Evolutionary conservation across 2,329 filamentous ascomycete genomes (phyloP), one percentile per base, ranked within the genome.

Genomic region (Phaeosphaeria sp.): DNA sequence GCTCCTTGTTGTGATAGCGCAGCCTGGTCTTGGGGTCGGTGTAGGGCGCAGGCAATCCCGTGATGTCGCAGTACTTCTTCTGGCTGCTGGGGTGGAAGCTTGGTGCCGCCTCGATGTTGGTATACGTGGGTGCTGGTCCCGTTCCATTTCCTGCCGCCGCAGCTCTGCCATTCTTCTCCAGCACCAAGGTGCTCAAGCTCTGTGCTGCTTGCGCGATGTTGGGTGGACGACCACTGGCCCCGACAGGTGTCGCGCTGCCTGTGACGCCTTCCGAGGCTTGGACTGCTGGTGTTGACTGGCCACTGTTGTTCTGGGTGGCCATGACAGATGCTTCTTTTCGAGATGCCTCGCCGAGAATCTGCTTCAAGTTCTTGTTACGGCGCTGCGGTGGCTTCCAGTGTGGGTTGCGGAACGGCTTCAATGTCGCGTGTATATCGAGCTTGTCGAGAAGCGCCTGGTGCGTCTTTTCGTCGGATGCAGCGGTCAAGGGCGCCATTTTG

Each of bases 281-380:
- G 56, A 72, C 75, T 18, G 73, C 79, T 60, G 63, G 91, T 1
- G 93, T 96, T 6, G 86, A 91, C 52, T 87, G 84, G 65, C 93
- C 93, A 72, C 90, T 93, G 75, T 92, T 91, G 72, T 90, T 89
- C 74, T 91, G 90, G 0, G 92, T 97, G 17, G 90, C 92, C 72
- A 93, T 84, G 36, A 91, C 85, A 3, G 93, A 96, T n/a, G 92
- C 92, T 81, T 98, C 94, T 73, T 90, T 92, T 67, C 92, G 90
- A 21, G 91, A 87, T 13, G 90, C 91, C 72, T 99, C 95, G 58
- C 92, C 90, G 60, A 99, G 85, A 62, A 99, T 95, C 69, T 96
- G 92, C 79, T 98, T 98, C 79, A 98, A 89, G 78, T 97, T 98
- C 83, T 99, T 99, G 86, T 99, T 99, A 78, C 95, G 92, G 51